A percentile compares a stretch with the other conserved stretches of the same genome.
Conservation (phyloP, 176 grass and related monocot species). For the Triticum turgidum region DNA sequence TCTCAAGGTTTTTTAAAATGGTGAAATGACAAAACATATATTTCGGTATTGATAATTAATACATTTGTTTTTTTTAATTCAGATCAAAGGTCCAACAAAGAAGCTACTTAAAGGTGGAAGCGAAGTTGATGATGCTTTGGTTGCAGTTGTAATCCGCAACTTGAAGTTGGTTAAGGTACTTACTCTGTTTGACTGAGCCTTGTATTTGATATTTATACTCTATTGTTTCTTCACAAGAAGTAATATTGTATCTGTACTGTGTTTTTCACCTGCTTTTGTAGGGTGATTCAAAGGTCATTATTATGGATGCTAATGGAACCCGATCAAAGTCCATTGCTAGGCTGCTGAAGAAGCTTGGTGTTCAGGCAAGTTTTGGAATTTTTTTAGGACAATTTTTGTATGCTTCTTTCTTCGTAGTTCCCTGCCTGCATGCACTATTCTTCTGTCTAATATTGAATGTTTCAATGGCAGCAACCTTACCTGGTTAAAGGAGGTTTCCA, state of each 20-base stretch:
- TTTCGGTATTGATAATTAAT: background rate
- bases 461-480: conserved; percentile 70
- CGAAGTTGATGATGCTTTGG: conserved; percentile 72
- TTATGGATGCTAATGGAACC: conserved; percentile 89
- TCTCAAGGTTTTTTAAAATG: background rate
- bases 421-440: background rate
- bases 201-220: conserved; percentile 3
- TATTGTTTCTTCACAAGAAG: conserved; percentile 8
- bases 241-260: background rate
- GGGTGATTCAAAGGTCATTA: conserved; percentile 77
- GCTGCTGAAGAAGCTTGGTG: conserved; percentile 85
- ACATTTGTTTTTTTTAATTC: conserved; percentile 23
- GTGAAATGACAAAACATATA: background rate
- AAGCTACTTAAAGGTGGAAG: conserved; percentile 75
- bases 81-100: conserved; percentile 73
- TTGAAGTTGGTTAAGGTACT: conserved; percentile 89
- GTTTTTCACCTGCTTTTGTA: conserved; percentile 34
- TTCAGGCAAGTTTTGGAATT: conserved; percentile 55
- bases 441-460: conserved; percentile 41
- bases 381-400: conserved; percentile 19
- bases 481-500: conserved; percentile 93
- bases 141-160: conserved; percentile 84
- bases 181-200: conserved; percentile 37
- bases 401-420: conserved; percentile 5
- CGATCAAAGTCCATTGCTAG: conserved; percentile 86